Evolutionary conservation across 2,329 filamentous ascomycete species (phyloP).

Genomic region (Penicillium freii): DNA sequence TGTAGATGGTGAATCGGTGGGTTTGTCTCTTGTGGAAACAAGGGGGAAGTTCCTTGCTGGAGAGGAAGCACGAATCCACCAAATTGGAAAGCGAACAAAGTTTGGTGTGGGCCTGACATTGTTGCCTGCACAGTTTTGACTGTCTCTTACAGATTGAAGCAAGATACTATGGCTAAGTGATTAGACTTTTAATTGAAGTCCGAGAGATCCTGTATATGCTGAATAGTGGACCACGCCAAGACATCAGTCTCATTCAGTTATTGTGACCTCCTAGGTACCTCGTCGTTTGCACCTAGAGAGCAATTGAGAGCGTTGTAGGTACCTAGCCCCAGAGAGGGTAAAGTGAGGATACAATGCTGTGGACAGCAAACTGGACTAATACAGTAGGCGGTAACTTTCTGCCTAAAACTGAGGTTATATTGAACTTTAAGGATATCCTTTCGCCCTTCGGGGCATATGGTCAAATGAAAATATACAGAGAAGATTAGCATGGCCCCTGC

Average conservation of each 20-base stretch:
- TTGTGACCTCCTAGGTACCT: too few species aligned
- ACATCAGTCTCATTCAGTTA: too few species aligned
- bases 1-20: neutral
- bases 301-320: too few species aligned
- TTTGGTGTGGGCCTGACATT: neutral
- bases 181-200: too few species aligned
- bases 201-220: too few species aligned
- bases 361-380: neutral
- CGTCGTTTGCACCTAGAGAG: too few species aligned
- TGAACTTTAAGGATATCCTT: too few species aligned
- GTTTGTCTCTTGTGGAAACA: neutral
- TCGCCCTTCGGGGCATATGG: constrained; percentile 54
- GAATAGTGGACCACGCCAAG: too few species aligned
- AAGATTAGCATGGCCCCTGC: constrained; percentile 80
- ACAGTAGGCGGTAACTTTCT: neutral
- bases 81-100: neutral
- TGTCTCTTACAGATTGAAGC: neutral
- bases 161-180: neutral
- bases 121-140: neutral
- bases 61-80: neutral
- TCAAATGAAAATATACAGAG: constrained; percentile 69
- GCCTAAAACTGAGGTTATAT: too few species aligned
- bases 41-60: neutral
- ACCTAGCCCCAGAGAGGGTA: too few species aligned
- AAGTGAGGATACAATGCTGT: neutral